Evolutionary conservation across 2,329 filamentous ascomycete genomes (phyloP), one percentile per base, ranked within the genome.

Genomic region (Zarea fungicola): DNA sequence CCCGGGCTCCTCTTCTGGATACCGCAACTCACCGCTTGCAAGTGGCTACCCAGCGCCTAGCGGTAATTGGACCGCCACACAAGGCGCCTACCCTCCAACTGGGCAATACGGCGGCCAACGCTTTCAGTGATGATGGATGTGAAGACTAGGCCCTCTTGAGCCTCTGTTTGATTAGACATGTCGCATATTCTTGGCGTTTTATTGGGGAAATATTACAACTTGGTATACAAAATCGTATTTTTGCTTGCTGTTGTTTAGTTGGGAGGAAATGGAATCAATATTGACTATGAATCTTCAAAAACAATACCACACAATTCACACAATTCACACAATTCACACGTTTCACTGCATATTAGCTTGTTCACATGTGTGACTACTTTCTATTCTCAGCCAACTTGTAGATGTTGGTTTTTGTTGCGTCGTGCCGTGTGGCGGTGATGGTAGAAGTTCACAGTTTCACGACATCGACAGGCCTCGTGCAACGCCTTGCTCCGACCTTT

Each of bases 21-120:
- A 80, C 60, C 70, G 75, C 49, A 77, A 74, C 58, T 77, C 74
- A 1, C 73, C 76, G 5, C 64, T 78, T 13, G 48, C 41, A 5
- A 42, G 34, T 16, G 34, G 40, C 18, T 45, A 50, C 25, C 48
- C 44, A 28, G 32, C 26, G 41, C 41, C 34, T 5, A 35, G 23
- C 25, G 26, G 22, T n/a, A 48, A 35, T 28, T 50, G 48, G 48
- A 29, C 34, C n/a, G 41, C n/a, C 11, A 25, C 9, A 11, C 48
- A 37, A 26, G 32, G 22, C 6, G 31, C 19, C 16, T 50, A 44
- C 11, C 26, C 42, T 13, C 4, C 37, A 6, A 22, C 28, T 14
- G 26, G 34, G 13, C 48, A 50, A 40, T 50, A 45, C 14, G 42
- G 48, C 16, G 42, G 40, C 21, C 48, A 43, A 22, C 48, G 48